Conservation (phyloP, 1,284 basidiomycete species). For the Ganoderma lingzhi region DNA sequence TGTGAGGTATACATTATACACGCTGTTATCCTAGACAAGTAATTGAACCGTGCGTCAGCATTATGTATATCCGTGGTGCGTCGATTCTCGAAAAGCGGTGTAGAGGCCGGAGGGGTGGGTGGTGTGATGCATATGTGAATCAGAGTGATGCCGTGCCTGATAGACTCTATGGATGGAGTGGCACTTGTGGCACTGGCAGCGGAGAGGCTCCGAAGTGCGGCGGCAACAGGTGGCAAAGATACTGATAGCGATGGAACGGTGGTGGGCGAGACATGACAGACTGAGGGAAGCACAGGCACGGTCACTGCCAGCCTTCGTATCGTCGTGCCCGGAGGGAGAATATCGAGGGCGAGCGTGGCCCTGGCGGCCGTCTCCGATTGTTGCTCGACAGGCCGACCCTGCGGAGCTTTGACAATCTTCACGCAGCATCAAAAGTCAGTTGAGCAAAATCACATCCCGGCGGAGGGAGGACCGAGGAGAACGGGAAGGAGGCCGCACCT, state of each 20-base stretch:
- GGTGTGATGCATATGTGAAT: not conserved
- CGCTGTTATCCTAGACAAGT: conserved; percentile 27
- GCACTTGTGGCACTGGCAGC: not conserved
- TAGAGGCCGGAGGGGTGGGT: conserved; percentile 7
- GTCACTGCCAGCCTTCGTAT: conserved; percentile 32
- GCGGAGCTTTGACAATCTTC: conserved; percentile 55
- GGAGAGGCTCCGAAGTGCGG: not conserved
- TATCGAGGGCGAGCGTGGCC: conserved; percentile 29
- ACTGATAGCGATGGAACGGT: not conserved
- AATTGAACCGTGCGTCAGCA: conserved; percentile 8
- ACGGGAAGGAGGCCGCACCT: conserved; percentile 49
- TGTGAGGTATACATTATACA: conserved; percentile 32
- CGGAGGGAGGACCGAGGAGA: conserved; percentile 3
- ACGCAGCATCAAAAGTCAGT: conserved; percentile 5
- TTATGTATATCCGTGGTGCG: conserved; percentile 12
- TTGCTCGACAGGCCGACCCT: conserved; percentile 41
- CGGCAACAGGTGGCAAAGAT: conserved; percentile 1
- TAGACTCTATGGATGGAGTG: not conserved
- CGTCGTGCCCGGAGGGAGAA: conserved; percentile 34
- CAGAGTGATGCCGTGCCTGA: not conserved
- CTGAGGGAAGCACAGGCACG: not conserved
- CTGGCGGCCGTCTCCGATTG: conserved; percentile 28
- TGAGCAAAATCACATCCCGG: conserved; percentile 9
- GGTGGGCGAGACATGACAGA: not conserved
- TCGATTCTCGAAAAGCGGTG: not conserved